These are phyloP conservation scores for Pseudocercospora fijiensis DNA, from an alignment of 2,329 filamentous ascomycete genomes.

Conservation along the genomic window DNA sequence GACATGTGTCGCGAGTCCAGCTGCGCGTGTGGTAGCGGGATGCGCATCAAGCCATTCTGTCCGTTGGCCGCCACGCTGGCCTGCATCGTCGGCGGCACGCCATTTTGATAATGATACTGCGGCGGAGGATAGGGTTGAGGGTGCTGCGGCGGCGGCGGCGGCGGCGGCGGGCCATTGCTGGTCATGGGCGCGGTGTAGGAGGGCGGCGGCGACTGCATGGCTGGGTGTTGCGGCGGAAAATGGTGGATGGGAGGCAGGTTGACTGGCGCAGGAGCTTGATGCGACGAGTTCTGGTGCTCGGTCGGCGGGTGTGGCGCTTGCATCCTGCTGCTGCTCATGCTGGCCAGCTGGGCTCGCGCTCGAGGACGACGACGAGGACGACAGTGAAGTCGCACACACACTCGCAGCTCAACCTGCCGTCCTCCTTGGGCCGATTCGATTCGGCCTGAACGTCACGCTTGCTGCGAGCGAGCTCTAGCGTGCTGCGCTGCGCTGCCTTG, in stretches of 20 bases:
- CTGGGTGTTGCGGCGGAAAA: slow-evolving; percentile 24
- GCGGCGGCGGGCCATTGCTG: slow-evolving; percentile 19
- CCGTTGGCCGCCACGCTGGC: slow-evolving; percentile 29
- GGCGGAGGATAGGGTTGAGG: slow-evolving; percentile 29
- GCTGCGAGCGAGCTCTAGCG: slow-evolving; percentile 6
- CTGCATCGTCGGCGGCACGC: slow-evolving; percentile 29
- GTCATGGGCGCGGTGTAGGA: slow-evolving; percentile 25
- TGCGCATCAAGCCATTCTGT: slow-evolving; percentile 48
- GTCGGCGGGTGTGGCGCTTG: slow-evolving; percentile 16
- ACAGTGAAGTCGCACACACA: background rate
- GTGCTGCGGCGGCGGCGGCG: slow-evolving; percentile 21
- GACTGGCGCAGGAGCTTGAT: slow-evolving; percentile 15
- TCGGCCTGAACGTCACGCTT: slow-evolving; percentile 7
- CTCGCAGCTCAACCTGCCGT: slow-evolving; percentile 2
- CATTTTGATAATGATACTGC: slow-evolving; percentile 29
- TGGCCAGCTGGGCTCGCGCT: slow-evolving; percentile 1
- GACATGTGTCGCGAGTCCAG: slow-evolving; percentile 53
- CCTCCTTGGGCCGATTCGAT: background rate
- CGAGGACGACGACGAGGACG: background rate
- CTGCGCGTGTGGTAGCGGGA: slow-evolving; percentile 53
- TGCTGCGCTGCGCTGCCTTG: slow-evolving; percentile 6
- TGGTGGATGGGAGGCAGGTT: slow-evolving; percentile 32
- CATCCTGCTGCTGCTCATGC: slow-evolving; percentile 13
- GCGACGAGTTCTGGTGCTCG: slow-evolving; percentile 13
- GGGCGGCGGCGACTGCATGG: slow-evolving; percentile 29